These are phyloP conservation scores for Coniferiporia weirii DNA, from an alignment of 1,284 basidiomycete species.

Conservation along the genomic window DNA sequence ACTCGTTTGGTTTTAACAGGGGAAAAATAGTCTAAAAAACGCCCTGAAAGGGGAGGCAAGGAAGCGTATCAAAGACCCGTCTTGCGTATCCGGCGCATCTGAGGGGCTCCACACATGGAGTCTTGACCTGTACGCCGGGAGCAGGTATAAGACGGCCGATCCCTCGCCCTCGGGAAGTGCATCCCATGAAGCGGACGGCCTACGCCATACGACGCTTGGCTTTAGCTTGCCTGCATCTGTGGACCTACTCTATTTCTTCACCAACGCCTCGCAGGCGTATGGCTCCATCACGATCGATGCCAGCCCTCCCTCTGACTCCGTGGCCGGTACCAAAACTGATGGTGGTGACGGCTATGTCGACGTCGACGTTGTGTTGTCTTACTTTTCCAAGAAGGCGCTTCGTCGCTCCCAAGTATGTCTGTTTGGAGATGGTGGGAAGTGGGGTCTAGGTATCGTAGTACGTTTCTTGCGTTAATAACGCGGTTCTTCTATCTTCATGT, in stretches of 20 bases:
- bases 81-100: background rate
- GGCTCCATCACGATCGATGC: slow-evolving; percentile 27
- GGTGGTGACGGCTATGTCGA: slow-evolving; percentile 18
- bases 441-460: slow-evolving; percentile 40
- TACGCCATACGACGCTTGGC: background rate
- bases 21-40: background rate
- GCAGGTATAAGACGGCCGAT: background rate
- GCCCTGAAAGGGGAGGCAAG: background rate
- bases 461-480: slow-evolving; percentile 14
- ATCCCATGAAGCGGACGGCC: background rate
- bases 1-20: background rate
- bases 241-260: slow-evolving; percentile 24
- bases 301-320: slow-evolving; percentile 11
- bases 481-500: background rate
- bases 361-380: slow-evolving; percentile 31
- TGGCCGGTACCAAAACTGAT: background rate
- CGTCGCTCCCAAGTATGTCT: slow-evolving; percentile 32
- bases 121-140: background rate
- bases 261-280: slow-evolving; percentile 22
- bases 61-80: background rate
- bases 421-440: slow-evolving; percentile 26
- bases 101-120: background rate
- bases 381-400: slow-evolving; percentile 25
- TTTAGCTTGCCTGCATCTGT: background rate
- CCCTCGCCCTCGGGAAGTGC: too few species aligned